Percentiles rank a stretch among this genome's conserved stretches.
phyloP scores from a whole-genome alignment of 2,329 filamentous ascomycete species.

The Penicillium frequentans region DNA sequence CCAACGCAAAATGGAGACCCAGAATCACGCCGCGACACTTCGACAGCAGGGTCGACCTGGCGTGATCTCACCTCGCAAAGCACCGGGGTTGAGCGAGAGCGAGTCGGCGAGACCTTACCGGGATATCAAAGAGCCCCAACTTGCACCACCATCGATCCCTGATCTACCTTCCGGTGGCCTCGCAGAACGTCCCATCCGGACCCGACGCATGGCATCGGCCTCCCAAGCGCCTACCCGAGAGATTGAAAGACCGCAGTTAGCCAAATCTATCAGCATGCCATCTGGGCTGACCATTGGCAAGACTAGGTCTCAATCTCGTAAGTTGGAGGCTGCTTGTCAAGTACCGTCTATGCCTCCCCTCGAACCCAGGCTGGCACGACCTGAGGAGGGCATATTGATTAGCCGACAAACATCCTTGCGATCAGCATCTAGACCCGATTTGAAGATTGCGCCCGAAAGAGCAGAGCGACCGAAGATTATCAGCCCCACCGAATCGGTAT shows the following conservation, averaged over 20 bases:
- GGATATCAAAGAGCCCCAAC: slow-evolving; percentile 19
- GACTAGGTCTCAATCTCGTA: slow-evolving; percentile 43
- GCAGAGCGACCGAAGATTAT: slow-evolving; percentile 11
- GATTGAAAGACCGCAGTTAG: slow-evolving; percentile 27
- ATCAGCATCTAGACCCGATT: slow-evolving; percentile 16
- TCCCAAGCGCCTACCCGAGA: slow-evolving; percentile 37
- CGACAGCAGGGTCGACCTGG: slow-evolving; percentile 46
- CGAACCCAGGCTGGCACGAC: slow-evolving; percentile 22
- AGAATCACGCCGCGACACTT: slow-evolving; percentile 49
- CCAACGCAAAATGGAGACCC: slow-evolving; percentile 39
- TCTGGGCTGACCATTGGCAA: slow-evolving; percentile 40
- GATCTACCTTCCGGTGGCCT: slow-evolving; percentile 32
- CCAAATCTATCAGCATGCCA: slow-evolving; percentile 34
- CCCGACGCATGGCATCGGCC: slow-evolving; percentile 34
- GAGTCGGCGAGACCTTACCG: slow-evolving; percentile 14
- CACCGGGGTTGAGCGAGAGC: slow-evolving; percentile 25
- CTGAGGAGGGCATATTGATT: slow-evolving; percentile 17
- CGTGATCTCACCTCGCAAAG: slow-evolving; percentile 29
- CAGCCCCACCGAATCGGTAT: slow-evolving; percentile 12
- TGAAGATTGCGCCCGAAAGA: slow-evolving; percentile 5
- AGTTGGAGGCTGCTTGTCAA: slow-evolving; percentile 33
- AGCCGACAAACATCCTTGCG: slow-evolving; percentile 16
- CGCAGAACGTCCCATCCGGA: slow-evolving; percentile 41
- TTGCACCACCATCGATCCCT: slow-evolving; percentile 6
- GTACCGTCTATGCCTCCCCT: slow-evolving; percentile 13